Percentiles rank a stretch among this genome's conserved stretches.
Conservation (phyloP, 768 basidiomycete genomes). For the Leccinum olivaceopallidum region DNA sequence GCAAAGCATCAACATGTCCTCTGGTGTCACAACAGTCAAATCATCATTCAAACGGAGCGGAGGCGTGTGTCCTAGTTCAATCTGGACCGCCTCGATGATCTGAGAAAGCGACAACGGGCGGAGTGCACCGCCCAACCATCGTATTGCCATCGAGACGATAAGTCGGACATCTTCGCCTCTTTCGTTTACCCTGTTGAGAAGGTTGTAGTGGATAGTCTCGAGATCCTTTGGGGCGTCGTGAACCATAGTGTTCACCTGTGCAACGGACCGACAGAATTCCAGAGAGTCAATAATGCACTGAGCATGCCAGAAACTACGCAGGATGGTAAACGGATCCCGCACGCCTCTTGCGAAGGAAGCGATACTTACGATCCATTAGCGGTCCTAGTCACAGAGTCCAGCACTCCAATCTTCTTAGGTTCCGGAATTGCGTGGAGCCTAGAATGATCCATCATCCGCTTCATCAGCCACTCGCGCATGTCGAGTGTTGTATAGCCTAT, state of each 20-base stretch:
- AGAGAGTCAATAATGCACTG: conserved; percentile 30
- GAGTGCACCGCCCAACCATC: conserved; percentile 29
- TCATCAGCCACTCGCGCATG: conserved; percentile 28
- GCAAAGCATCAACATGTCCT: conserved; percentile 28
- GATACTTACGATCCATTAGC: conserved; percentile 23
- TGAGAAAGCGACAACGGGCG: conserved; percentile 28
- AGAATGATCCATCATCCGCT: conserved; percentile 26
- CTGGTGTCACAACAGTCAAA: conserved; percentile 25
- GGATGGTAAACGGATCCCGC: neutral
- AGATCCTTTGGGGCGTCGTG: conserved; percentile 19
- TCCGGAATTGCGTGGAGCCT: conserved; percentile 26
- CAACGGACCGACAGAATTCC: conserved; percentile 27
- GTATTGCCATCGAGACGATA: conserved; percentile 26
- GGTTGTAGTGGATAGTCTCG: conserved; percentile 22
- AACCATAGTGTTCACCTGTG: conserved; percentile 24
- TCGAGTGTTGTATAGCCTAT: conserved; percentile 20
- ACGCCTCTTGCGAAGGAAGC: neutral
- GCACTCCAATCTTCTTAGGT: conserved; percentile 22
- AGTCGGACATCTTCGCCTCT: conserved; percentile 24
- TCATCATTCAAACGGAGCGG: conserved; percentile 27
- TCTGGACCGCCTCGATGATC: conserved; percentile 31
- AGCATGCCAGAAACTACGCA: conserved; percentile 28
- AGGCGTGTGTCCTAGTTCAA: conserved; percentile 23
- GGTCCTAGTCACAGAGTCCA: conserved; percentile 14
- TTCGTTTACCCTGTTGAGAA: conserved; percentile 24